These are phyloP conservation scores for Phaeoacremonium minimum DNA, from an alignment of 2,329 filamentous ascomycete genomes.

Conservation along the genomic window DNA sequence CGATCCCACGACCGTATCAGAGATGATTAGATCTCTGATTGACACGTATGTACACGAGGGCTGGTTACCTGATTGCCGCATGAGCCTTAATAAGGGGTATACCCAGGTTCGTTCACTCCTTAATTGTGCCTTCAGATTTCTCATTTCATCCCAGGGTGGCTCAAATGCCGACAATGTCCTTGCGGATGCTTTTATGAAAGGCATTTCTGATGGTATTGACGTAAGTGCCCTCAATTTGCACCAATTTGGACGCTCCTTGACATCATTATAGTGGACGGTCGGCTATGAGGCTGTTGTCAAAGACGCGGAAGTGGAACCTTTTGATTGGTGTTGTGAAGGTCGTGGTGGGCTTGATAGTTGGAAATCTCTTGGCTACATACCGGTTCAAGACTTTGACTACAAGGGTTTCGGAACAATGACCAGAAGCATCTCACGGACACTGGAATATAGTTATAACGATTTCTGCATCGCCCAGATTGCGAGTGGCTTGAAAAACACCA, in stretches of 20 bases:
- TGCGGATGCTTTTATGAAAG: conserved; percentile 65
- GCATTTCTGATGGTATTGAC: conserved; percentile 53
- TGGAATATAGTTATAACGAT: conserved; percentile 78
- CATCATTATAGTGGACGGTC: too few relatives aligned
- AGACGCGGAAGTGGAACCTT: conserved; percentile 67
- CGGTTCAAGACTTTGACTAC: conserved; percentile 63
- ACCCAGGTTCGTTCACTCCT: too few relatives aligned
- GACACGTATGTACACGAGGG: conserved; percentile 66
- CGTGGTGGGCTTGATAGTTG: conserved; percentile 68
- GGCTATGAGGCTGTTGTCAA: conserved; percentile 69
- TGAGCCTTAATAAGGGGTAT: conserved; percentile 63
- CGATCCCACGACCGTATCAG: conserved; percentile 58
- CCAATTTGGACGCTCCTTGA: too few relatives aligned
- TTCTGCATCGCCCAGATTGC: conserved; percentile 65
- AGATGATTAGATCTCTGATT: conserved; percentile 67
- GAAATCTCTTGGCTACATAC: conserved; percentile 69
- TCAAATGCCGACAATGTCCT: conserved; percentile 70
- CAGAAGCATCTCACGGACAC: conserved; percentile 65
- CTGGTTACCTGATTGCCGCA: conserved; percentile 64
- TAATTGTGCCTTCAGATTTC: too few relatives aligned
- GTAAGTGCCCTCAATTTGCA: conserved; percentile 43
- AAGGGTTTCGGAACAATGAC: conserved; percentile 66
- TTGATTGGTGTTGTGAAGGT: conserved; percentile 66
- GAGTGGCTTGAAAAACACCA: conserved; percentile 44
- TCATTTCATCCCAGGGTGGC: too few relatives aligned